Evolutionary conservation across 2,329 filamentous ascomycete genomes (phyloP), one percentile per base, ranked within the genome.

Genomic region (Hypoxylon sp.): DNA sequence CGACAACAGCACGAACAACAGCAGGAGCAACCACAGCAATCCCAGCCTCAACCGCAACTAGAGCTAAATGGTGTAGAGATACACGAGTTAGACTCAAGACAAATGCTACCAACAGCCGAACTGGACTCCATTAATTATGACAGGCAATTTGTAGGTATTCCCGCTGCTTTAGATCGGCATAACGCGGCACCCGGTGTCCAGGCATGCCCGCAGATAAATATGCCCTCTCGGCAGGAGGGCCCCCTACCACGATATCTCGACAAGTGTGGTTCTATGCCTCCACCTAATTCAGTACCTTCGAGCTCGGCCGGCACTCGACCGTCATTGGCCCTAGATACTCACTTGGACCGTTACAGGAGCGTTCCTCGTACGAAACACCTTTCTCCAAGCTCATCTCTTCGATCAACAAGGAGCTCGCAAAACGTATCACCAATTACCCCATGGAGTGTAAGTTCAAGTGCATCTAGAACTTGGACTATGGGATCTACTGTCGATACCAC

Each of bases 11-110:
- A 67, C 53, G 51, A 63, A 48, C 64, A 63, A 9, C 17, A 65
- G 6, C 31, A 53, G 14, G 53, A 68, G 31, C 31, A 54, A 8
- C 51, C 65, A 17, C 54, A 59, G 24, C 65, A 64, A 22, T 31
- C 35, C 35, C 68, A 58, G 42, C 31, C 46, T 35, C 72, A 65
- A 50, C 71, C 63, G 46, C 75, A 81, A 51, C 77, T 78, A 56
- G 86, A 88, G 74, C 78, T 88, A 14, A 82, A 81, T 17, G 82
- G 83, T 5, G 84, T 79, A 53, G 84, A 86, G 75, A 85, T 87
- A 50, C 78, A 85, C 65, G 86, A 88, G 71, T 82, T 87, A 65
- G 85, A 86, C 74, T 86, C 85, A 3, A 78, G 74, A 50, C 82
- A 85, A 67, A 75, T 86, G 52, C 55, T 57, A 48, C 73, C 71